A percentile compares a stretch with the other conserved stretches of the same genome.
Evolutionary conservation across 148 eudicot genomes (phyloP).

Genomic region (Bassia scoparia): DNA sequence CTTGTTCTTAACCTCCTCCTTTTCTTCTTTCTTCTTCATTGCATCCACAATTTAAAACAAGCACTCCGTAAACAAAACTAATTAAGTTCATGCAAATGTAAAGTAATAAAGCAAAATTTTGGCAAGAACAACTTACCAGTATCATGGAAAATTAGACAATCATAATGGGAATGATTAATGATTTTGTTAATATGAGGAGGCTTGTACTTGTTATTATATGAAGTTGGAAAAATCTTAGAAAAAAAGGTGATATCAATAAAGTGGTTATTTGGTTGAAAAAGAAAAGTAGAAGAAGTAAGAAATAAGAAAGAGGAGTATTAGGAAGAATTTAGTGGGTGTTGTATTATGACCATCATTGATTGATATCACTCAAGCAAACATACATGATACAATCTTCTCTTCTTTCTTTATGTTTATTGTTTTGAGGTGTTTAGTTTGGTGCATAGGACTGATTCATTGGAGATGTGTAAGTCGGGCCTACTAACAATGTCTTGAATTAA

Average conservation of each 20-base stretch:
- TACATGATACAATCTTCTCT: background rate
- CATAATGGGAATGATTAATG: slow-evolving; percentile 1
- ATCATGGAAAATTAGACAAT: slow-evolving; percentile 6
- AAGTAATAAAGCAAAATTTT: too few species aligned
- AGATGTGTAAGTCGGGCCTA: too few species aligned
- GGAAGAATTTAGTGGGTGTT: slow-evolving; percentile 19
- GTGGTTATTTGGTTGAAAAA: slow-evolving; percentile 15
- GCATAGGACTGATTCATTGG: too few species aligned
- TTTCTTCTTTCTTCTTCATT: background rate
- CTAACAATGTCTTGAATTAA: too few species aligned
- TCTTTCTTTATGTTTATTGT: too few species aligned
- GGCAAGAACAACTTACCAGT: slow-evolving; percentile 14
- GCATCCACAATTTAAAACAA: background rate
- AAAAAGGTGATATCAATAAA: background rate
- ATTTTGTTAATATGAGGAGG: slow-evolving; percentile 3
- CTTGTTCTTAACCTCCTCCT: background rate
- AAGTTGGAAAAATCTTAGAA: background rate
- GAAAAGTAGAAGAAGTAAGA: slow-evolving; percentile 19
- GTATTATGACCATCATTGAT: slow-evolving; percentile 27
- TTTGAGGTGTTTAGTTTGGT: too few species aligned
- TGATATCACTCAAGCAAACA: background rate
- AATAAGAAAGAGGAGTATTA: slow-evolving; percentile 19
- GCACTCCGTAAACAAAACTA: background rate
- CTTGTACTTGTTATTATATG: slow-evolving; percentile 14
- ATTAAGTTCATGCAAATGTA: background rate